These are phyloP conservation scores for Carnegiea gigantea DNA, from an alignment of 179 eudicot genomes.

Conservation along the genomic window DNA sequence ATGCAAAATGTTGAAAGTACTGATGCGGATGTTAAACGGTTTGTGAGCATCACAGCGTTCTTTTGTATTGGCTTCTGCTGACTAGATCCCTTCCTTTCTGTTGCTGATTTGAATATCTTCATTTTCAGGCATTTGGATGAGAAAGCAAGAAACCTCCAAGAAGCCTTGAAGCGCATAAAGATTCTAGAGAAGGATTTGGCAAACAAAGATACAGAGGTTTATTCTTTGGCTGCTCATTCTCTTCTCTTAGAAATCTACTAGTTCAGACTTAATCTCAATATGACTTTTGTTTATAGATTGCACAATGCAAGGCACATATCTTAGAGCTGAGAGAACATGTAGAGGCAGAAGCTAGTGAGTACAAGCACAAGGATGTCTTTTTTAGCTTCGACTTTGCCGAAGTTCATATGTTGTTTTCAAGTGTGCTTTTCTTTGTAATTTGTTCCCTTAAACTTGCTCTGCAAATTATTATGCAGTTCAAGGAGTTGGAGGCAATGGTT, in stretches of 20 bases:
- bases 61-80: constrained; percentile 1
- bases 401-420: not conserved
- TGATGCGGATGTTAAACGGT: constrained; percentile 82
- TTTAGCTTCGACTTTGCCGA: not conserved
- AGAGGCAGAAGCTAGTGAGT: constrained; percentile 92
- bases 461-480: constrained; percentile 48
- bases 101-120: no score
- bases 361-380: constrained; percentile 59
- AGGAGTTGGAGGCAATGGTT: constrained; percentile 83
- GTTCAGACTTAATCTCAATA: no score
- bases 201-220: no score
- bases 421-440: not conserved
- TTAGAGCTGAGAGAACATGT: constrained; percentile 84
- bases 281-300: no score
- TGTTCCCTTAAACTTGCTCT: not conserved
- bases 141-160: no score
- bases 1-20: constrained; percentile 52
- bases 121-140: no score
- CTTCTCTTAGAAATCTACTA: no score
- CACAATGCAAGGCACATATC: no score
- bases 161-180: no score
- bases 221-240: no score
- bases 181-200: no score
- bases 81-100: no score
- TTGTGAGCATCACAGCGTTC: constrained; percentile 9